These are phyloP conservation scores for Casuarina cunninghamiana DNA, from an alignment of 306 rosid species.

Conservation along the genomic window DNA sequence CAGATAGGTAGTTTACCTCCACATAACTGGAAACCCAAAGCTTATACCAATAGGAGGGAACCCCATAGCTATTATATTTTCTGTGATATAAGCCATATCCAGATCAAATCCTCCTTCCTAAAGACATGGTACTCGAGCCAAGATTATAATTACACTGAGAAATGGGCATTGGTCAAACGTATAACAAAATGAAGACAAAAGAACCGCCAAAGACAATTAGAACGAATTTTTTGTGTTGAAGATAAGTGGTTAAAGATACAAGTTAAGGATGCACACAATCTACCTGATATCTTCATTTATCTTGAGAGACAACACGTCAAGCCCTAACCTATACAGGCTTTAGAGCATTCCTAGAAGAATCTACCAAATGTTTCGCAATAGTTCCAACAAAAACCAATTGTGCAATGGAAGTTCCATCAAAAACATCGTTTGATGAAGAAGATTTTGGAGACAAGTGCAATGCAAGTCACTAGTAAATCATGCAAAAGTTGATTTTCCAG, in stretches of 20 bases:
- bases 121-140: constrained; percentile 18
- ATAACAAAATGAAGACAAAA: constrained; percentile 2
- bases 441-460: constrained; percentile 86
- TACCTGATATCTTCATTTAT: constrained; percentile 98
- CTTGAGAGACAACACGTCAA: constrained; percentile 94
- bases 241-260: not conserved
- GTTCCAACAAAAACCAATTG: constrained; percentile 82
- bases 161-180: constrained; percentile 6
- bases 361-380: constrained; percentile 80
- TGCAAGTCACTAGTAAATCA: constrained; percentile 86
- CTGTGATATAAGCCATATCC: constrained; percentile 98
- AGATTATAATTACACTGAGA: constrained; percentile 17
- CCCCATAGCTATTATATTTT: constrained; percentile 97
- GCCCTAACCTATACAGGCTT: constrained; percentile 99
- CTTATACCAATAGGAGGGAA: constrained; percentile 99
- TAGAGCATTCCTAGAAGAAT: constrained; percentile 89
- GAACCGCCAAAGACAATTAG: not conserved
- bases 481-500: constrained; percentile 72
- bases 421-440: constrained; percentile 42
- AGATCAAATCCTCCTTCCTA: constrained; percentile 98
- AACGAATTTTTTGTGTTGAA: not conserved
- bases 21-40: constrained; percentile 98
- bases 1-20: constrained; percentile 59
- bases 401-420: constrained; percentile 45
- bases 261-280: constrained; percentile 21